phyloP scores from a whole-genome alignment of 2,329 filamentous ascomycete genomes.

The Drechslerella coelobrocha region DNA sequence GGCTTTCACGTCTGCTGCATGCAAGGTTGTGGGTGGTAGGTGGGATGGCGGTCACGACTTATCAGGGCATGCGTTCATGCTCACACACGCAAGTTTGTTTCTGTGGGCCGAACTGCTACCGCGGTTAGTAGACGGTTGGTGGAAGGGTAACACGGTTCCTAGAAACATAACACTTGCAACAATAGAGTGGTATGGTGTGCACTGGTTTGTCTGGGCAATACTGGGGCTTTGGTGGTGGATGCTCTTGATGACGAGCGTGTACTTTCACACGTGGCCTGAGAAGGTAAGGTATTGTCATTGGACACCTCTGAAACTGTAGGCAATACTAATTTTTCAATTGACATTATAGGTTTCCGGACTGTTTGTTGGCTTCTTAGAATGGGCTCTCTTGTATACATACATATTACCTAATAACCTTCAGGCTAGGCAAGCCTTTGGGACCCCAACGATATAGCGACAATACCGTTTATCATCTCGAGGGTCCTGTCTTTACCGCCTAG shows the following conservation, averaged over 20 bases:
- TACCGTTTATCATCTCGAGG: no score
- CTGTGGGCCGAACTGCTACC: conserved; percentile 77
- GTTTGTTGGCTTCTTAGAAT: conserved; percentile 52
- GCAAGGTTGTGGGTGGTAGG: conserved; percentile 78
- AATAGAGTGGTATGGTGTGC: conserved; percentile 55
- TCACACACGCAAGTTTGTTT: conserved; percentile 83
- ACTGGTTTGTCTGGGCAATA: conserved; percentile 65
- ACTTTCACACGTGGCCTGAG: conserved; percentile 98
- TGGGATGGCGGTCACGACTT: conserved; percentile 98
- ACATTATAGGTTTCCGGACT: conserved; percentile 52
- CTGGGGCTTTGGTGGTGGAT: conserved; percentile 85
- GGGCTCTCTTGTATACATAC: conserved; percentile 52
- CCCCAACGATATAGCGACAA: conserved; percentile 22
- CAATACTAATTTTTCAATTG: background rate
- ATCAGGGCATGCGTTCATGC: conserved; percentile 90
- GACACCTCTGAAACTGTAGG: background rate
- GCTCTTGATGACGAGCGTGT: conserved; percentile 97
- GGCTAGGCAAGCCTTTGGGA: conserved; percentile 32
- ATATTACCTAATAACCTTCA: conserved; percentile 38
- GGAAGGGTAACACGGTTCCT: conserved; percentile 58
- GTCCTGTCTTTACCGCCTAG: no score
- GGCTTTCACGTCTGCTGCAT: conserved; percentile 76
- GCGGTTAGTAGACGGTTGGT: conserved; percentile 43
- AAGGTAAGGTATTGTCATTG: conserved; percentile 69
- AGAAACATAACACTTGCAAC: conserved; percentile 65